Conservation (phyloP, 495 filamentous ascomycete species). For the Cercophora newfieldiana region DNA sequence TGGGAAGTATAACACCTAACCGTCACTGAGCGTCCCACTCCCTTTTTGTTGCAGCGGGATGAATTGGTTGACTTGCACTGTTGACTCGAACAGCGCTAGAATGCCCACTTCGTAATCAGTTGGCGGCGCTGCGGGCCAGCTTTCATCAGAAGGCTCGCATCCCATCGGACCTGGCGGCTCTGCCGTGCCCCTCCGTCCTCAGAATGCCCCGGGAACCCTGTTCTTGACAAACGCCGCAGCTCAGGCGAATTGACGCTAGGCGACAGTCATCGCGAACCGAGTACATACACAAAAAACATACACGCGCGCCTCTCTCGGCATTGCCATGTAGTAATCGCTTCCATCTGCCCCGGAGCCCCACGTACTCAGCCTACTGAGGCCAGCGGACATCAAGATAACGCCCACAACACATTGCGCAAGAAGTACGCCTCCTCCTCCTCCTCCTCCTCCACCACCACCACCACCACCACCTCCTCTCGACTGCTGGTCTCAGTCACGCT, state of each 20-base stretch:
- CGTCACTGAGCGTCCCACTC: not conserved
- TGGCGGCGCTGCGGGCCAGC: not conserved
- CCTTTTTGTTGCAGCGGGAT: not conserved
- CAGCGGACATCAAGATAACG: not conserved
- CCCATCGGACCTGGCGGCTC: not conserved
- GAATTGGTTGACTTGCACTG: not conserved
- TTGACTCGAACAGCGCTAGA: not conserved
- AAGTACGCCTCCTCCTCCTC: not conserved
- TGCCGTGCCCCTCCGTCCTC: not conserved
- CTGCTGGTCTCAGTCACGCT: no score
- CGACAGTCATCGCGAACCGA: not conserved
- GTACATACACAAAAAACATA: not conserved
- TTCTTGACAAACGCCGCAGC: not conserved
- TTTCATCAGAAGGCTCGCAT: not conserved
- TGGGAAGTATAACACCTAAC: not conserved
- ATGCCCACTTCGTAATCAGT: not conserved
- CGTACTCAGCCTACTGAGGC: not conserved
- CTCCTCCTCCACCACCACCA: not conserved
- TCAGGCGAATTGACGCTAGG: not conserved
- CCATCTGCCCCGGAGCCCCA: not conserved
- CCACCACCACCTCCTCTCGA: not conserved
- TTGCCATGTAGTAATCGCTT: not conserved
- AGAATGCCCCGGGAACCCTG: not conserved
- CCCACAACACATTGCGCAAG: not conserved
- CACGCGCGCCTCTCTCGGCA: not conserved